Base-by-base conservation (phyloP, 305 asterid species). In the Fraxinus platypoda region DNA sequence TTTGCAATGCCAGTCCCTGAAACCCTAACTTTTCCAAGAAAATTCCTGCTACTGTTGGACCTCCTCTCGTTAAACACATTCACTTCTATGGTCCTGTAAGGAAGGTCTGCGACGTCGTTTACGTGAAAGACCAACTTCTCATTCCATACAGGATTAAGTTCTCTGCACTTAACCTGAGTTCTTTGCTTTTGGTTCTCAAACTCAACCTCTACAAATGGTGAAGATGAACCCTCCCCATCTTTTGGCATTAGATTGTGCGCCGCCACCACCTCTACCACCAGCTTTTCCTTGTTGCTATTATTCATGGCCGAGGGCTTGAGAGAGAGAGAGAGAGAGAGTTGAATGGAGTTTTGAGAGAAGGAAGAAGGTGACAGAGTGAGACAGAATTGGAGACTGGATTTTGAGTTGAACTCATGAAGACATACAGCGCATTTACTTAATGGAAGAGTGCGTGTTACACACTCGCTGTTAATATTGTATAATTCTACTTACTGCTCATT, bases 171-270 rank as follows among this genome's bases (percentile, higher is more conserved):
- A 0, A 92, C 98, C 35, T 89, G 94, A 0, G 98, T 93, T 21
- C 76, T 84, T 66, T 76, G 94, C 33, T 91, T 82, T 35, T 93
- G 97, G 87, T 85, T 87, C 38, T 95, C 98, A 79, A 95, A 95
- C 87, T 93, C 97, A 4, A 92, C 97, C 81, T 95, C 98, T 3
- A 93, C 98, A 38, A 93, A 93, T 19, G 98, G 88, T 21, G 98
- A 93, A 8, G 98, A 92, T 0, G 98, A 93, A 0, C 98, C 98
- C 86, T 92, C 95, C 1, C 98, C 98, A 85, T 95, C 98, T 83
- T 95, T 95, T 4, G 98, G 98, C 91, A 95, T 94, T 3, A 95
- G 91, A 89, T 95, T 93, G 88, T 90, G 94, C 23, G 98, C 98
- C 71, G 86, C 97, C 70, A 93, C 94, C 82, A 93, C 98, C 84